Conservation (phyloP, 139 green algal species). For the Picochlorum sp. region DNA sequence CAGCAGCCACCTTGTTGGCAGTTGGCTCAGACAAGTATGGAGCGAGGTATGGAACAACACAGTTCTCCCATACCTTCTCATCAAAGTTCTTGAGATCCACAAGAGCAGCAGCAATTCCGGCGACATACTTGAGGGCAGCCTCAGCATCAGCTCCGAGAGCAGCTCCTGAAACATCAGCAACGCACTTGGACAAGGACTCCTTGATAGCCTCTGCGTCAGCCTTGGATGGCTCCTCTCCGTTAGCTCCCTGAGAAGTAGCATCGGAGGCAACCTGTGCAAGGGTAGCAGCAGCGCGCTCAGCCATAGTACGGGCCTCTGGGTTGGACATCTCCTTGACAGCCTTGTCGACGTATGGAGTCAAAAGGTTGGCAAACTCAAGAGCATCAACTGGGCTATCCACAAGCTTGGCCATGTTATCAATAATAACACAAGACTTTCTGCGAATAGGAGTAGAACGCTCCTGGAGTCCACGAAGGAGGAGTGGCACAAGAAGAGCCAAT, state of each 20-base stretch:
- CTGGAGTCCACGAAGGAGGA: slow-evolving; percentile 76
- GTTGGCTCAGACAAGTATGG: slow-evolving; percentile 33
- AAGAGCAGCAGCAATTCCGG: slow-evolving; percentile 40
- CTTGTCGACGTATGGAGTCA: slow-evolving; percentile 65
- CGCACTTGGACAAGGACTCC: slow-evolving; percentile 3
- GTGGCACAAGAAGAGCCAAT: slow-evolving; percentile 80
- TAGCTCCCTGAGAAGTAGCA: slow-evolving; percentile 1
- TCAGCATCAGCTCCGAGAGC: slow-evolving; percentile 27
- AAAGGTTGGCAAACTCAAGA: slow-evolving; percentile 73
- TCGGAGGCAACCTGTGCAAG: slow-evolving; percentile 23
- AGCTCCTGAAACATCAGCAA: slow-evolving; percentile 14
- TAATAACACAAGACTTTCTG: slow-evolving; percentile 77
- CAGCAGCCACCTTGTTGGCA: slow-evolving; percentile 25
- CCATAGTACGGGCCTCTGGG: slow-evolving; percentile 75
- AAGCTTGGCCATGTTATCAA: slow-evolving; percentile 91
- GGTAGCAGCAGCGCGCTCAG: slow-evolving; percentile 29
- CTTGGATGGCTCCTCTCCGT: slow-evolving; percentile 13
- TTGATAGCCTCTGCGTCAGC: slow-evolving; percentile 24
- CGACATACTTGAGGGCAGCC: slow-evolving; percentile 40
- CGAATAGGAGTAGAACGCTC: slow-evolving; percentile 81
- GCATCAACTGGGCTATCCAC: slow-evolving; percentile 52
- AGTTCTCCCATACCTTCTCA: slow-evolving; percentile 38
- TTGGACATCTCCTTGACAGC: slow-evolving; percentile 75
- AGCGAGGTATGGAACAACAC: slow-evolving; percentile 53
- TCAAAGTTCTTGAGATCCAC: slow-evolving; percentile 52